phyloP scores from a whole-genome alignment of 306 rosid species.

The Prunus mongolica region DNA sequence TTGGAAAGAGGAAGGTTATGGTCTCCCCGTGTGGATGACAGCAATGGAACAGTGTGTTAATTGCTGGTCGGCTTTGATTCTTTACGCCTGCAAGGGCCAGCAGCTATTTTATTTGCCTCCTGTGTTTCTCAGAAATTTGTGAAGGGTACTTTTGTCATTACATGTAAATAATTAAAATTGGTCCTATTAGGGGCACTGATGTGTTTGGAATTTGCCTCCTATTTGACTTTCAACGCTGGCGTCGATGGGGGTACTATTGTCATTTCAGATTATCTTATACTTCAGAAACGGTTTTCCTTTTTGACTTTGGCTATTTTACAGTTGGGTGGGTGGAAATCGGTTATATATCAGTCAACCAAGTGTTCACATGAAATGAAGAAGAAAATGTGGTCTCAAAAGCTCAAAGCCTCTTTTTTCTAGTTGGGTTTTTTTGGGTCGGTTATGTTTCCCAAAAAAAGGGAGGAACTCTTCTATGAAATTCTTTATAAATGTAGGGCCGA shows the following conservation, averaged over 20 bases:
- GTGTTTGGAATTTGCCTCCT: neutral
- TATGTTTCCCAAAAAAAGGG: neutral
- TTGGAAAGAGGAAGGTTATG: conserved; percentile 36
- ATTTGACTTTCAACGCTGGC: neutral
- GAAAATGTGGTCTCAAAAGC: neutral
- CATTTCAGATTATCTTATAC: neutral
- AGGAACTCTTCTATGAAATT: neutral
- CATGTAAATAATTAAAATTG: no score
- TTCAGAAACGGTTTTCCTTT: neutral
- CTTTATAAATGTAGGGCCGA: neutral
- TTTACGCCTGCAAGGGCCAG: conserved; percentile 37
- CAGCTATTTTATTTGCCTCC: neutral
- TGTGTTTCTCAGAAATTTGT: conserved; percentile 48
- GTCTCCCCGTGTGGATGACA: conserved; percentile 39
- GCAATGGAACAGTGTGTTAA: conserved; percentile 41
- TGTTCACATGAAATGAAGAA: neutral
- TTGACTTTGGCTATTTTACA: neutral
- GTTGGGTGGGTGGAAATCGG: neutral
- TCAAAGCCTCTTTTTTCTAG: neutral
- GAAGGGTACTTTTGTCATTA: conserved; percentile 17
- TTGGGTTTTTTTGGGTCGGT: neutral
- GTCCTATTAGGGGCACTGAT: neutral
- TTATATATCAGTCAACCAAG: neutral
- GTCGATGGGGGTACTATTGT: neutral
- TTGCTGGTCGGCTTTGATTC: conserved; percentile 52